Conservation (phyloP, 2,329 filamentous ascomycete species). For the Pyrenochaeta sp. region DNA sequence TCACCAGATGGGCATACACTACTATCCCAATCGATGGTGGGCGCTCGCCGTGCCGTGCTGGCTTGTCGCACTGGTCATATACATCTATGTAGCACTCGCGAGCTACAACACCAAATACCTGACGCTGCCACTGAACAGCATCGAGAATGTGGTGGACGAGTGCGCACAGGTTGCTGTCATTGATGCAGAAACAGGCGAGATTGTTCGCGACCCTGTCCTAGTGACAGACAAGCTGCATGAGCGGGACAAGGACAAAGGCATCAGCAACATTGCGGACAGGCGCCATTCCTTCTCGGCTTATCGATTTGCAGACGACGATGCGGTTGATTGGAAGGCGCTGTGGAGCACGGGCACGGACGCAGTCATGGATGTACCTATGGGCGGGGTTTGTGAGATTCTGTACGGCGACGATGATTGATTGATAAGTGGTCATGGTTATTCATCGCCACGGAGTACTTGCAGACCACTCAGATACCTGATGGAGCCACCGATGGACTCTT, state of each 20-base stretch:
- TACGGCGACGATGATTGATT: conserved; percentile 68
- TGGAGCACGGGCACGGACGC: conserved; percentile 96
- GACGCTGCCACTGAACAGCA: conserved; percentile 77
- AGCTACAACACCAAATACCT: conserved; percentile 89
- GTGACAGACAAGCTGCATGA: conserved; percentile 26
- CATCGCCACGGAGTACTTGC: neutral
- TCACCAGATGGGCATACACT: conserved; percentile 90
- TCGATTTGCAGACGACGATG: conserved; percentile 48
- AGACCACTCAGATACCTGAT: too few relatives aligned
- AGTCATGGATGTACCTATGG: conserved; percentile 94
- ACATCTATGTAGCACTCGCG: conserved; percentile 92
- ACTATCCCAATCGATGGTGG: conserved; percentile 99
- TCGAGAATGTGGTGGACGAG: conserved; percentile 92
- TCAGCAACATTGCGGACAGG: conserved; percentile 47
- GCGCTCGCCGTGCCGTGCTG: conserved; percentile 89
- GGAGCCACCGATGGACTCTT: too few relatives aligned
- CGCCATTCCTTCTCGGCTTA: conserved; percentile 41
- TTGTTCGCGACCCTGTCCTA: conserved; percentile 48
- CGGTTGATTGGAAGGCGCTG: conserved; percentile 76
- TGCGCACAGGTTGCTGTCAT: conserved; percentile 85
- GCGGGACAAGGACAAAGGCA: conserved; percentile 47
- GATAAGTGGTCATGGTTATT: too few relatives aligned
- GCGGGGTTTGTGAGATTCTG: conserved; percentile 91
- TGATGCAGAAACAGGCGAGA: conserved; percentile 69
- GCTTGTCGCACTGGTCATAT: conserved; percentile 85